Percentiles rank a stretch among this genome's conserved stretches.
These are phyloP conservation scores for Cordyceps fumosorosea DNA, from an alignment of 2,329 filamentous ascomycete species.

Conservation along the genomic window DNA sequence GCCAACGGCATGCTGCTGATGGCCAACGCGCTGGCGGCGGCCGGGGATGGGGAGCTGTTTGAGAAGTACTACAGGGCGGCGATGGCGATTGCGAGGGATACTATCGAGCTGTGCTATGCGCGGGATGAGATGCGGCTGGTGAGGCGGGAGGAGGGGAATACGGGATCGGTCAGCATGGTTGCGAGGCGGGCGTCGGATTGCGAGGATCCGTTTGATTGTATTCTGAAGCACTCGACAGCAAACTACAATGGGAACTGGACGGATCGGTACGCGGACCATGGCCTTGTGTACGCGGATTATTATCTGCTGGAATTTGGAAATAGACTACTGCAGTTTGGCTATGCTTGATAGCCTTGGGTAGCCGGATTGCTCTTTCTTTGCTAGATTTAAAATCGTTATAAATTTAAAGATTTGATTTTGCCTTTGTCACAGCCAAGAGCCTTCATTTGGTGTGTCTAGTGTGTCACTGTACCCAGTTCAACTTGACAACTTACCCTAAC, in stretches of 20 bases:
- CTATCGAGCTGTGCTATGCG: slow-evolving; percentile 23
- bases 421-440: no score
- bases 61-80: slow-evolving; percentile 23
- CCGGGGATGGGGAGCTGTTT: slow-evolving; percentile 15
- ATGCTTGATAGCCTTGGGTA: neutral
- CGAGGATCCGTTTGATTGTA: slow-evolving; percentile 20
- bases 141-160: neutral
- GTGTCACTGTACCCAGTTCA: no score
- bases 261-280: slow-evolving; percentile 28
- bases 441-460: no score
- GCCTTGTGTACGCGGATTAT: slow-evolving; percentile 44
- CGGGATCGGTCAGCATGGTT: neutral
- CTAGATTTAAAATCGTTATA: no score
- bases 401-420: no score
- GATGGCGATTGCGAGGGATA: slow-evolving; percentile 25
- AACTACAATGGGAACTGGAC: slow-evolving; percentile 26
- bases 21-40: slow-evolving; percentile 25
- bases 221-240: slow-evolving; percentile 28
- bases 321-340: slow-evolving; percentile 33
- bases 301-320: slow-evolving; percentile 43
- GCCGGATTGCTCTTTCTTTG: neutral
- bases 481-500: no score
- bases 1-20: slow-evolving; percentile 36
- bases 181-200: neutral
- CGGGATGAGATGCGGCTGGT: slow-evolving; percentile 19